Conservation (phyloP, 352 stramenopile species). For the Globisporangium yorkense region DNA sequence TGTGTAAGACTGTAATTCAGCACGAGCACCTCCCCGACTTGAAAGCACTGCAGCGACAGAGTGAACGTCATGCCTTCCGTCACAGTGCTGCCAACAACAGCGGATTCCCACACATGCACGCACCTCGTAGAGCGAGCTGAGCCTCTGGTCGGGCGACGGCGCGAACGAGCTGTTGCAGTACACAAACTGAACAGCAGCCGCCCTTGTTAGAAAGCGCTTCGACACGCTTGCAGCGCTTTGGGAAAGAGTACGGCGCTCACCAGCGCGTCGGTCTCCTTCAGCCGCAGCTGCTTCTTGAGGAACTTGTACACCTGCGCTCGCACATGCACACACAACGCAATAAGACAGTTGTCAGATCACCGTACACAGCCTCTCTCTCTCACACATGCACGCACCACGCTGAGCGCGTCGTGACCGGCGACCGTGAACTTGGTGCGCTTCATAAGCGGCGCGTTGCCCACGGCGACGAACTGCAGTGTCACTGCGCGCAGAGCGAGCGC, state of each 20-base stretch:
- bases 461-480: slow-evolving; percentile 78
- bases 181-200: slow-evolving; percentile 50
- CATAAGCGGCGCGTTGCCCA: slow-evolving; percentile 77
- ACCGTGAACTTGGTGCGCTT: slow-evolving; percentile 88
- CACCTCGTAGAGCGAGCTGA: slow-evolving; percentile 75
- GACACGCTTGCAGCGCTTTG: not conserved
- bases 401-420: slow-evolving; percentile 63
- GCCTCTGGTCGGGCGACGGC: slow-evolving; percentile 72
- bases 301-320: slow-evolving; percentile 76
- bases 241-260: slow-evolving; percentile 20
- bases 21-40: slow-evolving; percentile 72
- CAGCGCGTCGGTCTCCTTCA: slow-evolving; percentile 69
- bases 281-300: slow-evolving; percentile 71
- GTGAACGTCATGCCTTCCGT: too few species aligned
- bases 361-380: not conserved
- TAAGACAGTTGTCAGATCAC: not conserved
- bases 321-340: slow-evolving; percentile 35
- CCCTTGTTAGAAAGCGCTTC: not conserved
- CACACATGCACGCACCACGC: slow-evolving; percentile 39
- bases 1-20: slow-evolving; percentile 86
- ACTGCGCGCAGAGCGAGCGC: slow-evolving; percentile 23
- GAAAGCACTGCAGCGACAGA: slow-evolving; percentile 49
- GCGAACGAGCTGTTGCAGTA: slow-evolving; percentile 88
- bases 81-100: too few species aligned
- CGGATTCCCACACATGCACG: not conserved